phyloP scores from a whole-genome alignment of 371 early-diverging fungal species.

The Quaeritorhiza haematococci region DNA sequence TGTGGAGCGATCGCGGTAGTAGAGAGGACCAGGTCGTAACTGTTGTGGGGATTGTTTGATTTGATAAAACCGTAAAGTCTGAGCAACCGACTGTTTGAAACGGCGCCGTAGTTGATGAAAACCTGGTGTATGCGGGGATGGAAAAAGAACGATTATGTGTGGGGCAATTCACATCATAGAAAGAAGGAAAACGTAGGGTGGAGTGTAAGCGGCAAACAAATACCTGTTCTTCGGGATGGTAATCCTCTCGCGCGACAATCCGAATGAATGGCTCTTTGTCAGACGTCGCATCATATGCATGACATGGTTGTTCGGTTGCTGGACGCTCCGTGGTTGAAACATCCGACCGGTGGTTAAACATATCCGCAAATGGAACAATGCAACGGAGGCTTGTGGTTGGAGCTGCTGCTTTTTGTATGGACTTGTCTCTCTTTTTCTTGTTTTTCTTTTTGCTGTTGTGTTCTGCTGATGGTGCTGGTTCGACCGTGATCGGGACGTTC shows the following conservation, averaged over 20 bases:
- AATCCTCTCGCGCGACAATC: slow-evolving; percentile 24
- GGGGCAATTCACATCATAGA: too few relatives aligned
- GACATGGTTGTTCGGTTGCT: too few relatives aligned
- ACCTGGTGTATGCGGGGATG: too few relatives aligned
- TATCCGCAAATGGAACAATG: slow-evolving; percentile 30
- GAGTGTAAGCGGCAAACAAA: too few relatives aligned
- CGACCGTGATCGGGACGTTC: neutral
- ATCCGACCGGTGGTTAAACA: slow-evolving; percentile 21
- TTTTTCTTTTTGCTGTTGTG: neutral
- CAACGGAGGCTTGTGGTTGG: slow-evolving; percentile 12
- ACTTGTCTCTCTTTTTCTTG: neutral
- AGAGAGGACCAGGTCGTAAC: slow-evolving; percentile 15
- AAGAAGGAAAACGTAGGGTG: too few relatives aligned
- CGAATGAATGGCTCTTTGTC: too few relatives aligned
- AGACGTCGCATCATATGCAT: slow-evolving; percentile 9
- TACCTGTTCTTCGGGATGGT: slow-evolving; percentile 24
- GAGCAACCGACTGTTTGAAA: slow-evolving; percentile 16
- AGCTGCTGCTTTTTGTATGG: neutral
- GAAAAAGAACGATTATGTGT: too few relatives aligned
- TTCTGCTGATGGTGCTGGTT: too few relatives aligned
- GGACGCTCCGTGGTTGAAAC: too few relatives aligned
- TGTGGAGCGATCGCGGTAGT: slow-evolving; percentile 19
- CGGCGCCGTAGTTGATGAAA: slow-evolving; percentile 27
- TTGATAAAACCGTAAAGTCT: slow-evolving; percentile 29
- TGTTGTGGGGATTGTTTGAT: slow-evolving; percentile 19